Conservation (phyloP, 2,329 filamentous ascomycete genomes). For the Fusarium ramigenum region DNA sequence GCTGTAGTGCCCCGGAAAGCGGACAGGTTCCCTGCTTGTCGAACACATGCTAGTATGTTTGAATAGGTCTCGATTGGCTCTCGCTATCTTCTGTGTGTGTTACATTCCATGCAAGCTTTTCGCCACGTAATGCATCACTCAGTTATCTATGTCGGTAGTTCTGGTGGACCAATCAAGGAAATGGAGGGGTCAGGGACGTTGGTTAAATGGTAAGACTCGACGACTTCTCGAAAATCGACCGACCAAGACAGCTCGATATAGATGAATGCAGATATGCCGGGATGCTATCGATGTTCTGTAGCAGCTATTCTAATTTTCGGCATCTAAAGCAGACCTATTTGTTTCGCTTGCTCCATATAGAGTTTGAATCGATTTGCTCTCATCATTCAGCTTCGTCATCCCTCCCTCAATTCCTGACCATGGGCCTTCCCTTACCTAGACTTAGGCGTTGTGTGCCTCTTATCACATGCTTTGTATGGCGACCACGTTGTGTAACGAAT, state of each 20-base stretch:
- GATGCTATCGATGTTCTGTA: background rate
- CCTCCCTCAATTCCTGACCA: too few relatives aligned
- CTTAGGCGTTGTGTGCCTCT: too few relatives aligned
- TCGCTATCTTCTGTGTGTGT: too few relatives aligned
- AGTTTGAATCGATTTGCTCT: background rate
- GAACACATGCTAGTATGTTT: too few relatives aligned
- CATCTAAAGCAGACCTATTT: rapidly evolving
- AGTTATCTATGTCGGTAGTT: background rate
- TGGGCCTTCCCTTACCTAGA: too few relatives aligned
- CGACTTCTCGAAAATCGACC: rapidly evolving
- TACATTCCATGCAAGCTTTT: background rate
- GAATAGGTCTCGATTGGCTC: too few relatives aligned
- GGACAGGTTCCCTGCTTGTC: too few relatives aligned
- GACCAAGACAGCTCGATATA: rapidly evolving
- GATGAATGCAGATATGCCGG: rapidly evolving
- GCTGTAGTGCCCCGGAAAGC: too few relatives aligned
- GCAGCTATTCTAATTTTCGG: rapidly evolving
- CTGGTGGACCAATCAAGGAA: background rate
- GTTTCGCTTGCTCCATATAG: too few relatives aligned
- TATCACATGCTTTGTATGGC: too few relatives aligned
- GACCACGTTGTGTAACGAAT: too few relatives aligned
- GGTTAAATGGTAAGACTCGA: background rate
- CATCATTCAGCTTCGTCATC: too few relatives aligned
- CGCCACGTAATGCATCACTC: background rate
- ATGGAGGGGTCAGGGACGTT: rapidly evolving